Percentiles rank a stretch among this genome's conserved stretches.
Evolutionary conservation across 208 protist genomes (phyloP).

Genomic region (Wallacemonas sp.): DNA sequence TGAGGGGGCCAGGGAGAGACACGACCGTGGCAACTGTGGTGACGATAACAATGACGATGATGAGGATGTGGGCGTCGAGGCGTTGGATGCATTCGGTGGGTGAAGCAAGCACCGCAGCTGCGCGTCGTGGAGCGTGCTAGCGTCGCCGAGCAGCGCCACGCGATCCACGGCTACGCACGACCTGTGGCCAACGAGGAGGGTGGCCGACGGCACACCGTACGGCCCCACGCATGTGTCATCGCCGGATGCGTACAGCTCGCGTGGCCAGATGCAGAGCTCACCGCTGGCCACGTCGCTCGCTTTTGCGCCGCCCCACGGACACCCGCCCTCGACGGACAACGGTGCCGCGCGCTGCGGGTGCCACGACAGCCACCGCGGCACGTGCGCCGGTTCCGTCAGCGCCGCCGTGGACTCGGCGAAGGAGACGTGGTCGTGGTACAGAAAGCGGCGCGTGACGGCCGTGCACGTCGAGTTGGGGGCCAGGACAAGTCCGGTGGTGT

Average conservation of each 20-base stretch:
- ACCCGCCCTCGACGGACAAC: too few relatives aligned
- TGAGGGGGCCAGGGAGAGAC: constrained; percentile 14
- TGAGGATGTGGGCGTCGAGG: too few relatives aligned
- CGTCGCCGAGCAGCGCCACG: constrained; percentile 25
- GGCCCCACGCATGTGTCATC: constrained; percentile 20
- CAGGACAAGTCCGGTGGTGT: constrained; percentile 12
- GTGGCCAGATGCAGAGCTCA: background rate
- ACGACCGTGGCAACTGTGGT: background rate
- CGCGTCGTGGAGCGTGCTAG: constrained; percentile 15
- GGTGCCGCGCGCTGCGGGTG: too few relatives aligned
- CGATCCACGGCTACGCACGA: constrained; percentile 20
- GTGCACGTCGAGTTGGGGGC: background rate
- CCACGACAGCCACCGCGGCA: too few relatives aligned
- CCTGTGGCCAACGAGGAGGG: background rate
- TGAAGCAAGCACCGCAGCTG: constrained; percentile 23
- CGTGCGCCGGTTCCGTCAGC: too few relatives aligned
- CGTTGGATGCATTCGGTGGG: too few relatives aligned
- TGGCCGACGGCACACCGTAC: background rate
- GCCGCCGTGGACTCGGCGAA: too few relatives aligned
- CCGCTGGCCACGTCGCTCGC: too few relatives aligned
- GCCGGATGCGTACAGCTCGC: constrained; percentile 24
- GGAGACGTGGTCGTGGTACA: background rate
- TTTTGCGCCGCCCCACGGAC: too few relatives aligned
- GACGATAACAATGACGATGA: too few relatives aligned
- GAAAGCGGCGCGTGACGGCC: background rate